phyloP scores from a whole-genome alignment of 495 filamentous ascomycete genomes.

The Neurospora sp. region DNA sequence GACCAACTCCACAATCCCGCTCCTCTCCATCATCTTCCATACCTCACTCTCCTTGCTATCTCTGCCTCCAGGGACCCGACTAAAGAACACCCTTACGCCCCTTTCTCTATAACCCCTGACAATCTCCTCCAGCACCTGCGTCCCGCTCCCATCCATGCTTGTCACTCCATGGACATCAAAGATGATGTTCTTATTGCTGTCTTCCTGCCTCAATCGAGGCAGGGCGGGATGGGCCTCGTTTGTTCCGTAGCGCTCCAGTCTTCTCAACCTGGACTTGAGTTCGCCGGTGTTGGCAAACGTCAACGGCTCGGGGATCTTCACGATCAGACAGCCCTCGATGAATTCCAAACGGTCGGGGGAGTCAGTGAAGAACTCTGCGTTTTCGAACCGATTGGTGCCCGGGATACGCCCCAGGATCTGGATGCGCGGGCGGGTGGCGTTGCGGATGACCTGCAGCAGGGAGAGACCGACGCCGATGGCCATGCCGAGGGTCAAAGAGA shows the following conservation, averaged over 20 bases:
- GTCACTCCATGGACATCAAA: conserved; percentile 97
- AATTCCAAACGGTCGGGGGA: conserved; percentile 69
- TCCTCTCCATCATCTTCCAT: conserved; percentile 61
- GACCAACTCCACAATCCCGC: conserved; percentile 72
- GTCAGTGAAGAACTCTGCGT: conserved; percentile 70
- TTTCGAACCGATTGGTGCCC: conserved; percentile 74
- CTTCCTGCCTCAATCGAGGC: conserved; percentile 58
- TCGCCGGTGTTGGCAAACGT: conserved; percentile 97
- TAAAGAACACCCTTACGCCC: conserved; percentile 82
- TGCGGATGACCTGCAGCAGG: conserved; percentile 77
- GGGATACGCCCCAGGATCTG: conserved; percentile 91
- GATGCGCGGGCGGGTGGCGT: conserved; percentile 84
- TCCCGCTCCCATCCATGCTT: conserved; percentile 80
- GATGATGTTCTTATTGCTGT: conserved; percentile 80
- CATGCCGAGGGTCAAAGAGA: conserved; percentile 74
- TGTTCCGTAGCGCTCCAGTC: conserved; percentile 83
- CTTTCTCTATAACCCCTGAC: conserved; percentile 62
- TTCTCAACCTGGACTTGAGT: conserved; percentile 68
- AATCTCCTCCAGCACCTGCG: conserved; percentile 85
- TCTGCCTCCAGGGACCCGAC: conserved; percentile 48
- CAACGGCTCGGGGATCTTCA: conserved; percentile 93
- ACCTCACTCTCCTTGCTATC: conserved; percentile 42
- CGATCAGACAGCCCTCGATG: conserved; percentile 83
- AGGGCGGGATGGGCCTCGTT: conserved; percentile 75
- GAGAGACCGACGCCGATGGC: conserved; percentile 82